Evolutionary conservation across 2,329 filamentous ascomycete genomes (phyloP).

Genomic region (Beauveria sp.): DNA sequence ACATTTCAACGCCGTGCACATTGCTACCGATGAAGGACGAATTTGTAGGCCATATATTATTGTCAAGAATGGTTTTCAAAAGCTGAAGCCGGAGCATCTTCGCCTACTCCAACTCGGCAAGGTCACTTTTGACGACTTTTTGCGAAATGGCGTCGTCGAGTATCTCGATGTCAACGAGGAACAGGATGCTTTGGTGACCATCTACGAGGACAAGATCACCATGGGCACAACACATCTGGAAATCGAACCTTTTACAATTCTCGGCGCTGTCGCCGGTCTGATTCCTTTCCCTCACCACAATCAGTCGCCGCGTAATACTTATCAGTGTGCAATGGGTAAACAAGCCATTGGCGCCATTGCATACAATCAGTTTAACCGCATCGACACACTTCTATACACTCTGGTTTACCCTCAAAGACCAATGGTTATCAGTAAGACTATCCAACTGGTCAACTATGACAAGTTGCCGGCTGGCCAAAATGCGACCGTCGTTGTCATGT

Average conservation of each 20-base stretch:
- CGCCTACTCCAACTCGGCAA: constrained; percentile 74
- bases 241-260: constrained; percentile 94
- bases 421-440: constrained; percentile 95
- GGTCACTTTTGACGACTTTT: constrained; percentile 88
- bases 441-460: constrained; percentile 93
- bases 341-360: constrained; percentile 98
- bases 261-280: constrained; percentile 89
- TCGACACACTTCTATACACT: constrained; percentile 91
- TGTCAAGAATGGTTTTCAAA: constrained; percentile 79
- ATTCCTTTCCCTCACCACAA: constrained; percentile 99
- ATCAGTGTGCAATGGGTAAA: constrained; percentile 99
- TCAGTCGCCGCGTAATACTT: constrained; percentile 96
- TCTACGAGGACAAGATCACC: constrained; percentile 79
- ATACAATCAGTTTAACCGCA: constrained; percentile 94
- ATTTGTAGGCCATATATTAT: constrained; percentile 96
- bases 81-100: constrained; percentile 70
- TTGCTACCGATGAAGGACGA: constrained; percentile 92
- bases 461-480: constrained; percentile 96
- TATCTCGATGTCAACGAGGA: constrained; percentile 98
- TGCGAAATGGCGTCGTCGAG: constrained; percentile 83
- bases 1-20: constrained; percentile 84
- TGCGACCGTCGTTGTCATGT: constrained; percentile 97
- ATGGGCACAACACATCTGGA: constrained; percentile 86
- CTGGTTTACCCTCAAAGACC: constrained; percentile 97
- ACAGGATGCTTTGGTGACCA: constrained; percentile 87